Conservation (phyloP, 495 filamentous ascomycete genomes). For the Penicillium roqueforti region DNA sequence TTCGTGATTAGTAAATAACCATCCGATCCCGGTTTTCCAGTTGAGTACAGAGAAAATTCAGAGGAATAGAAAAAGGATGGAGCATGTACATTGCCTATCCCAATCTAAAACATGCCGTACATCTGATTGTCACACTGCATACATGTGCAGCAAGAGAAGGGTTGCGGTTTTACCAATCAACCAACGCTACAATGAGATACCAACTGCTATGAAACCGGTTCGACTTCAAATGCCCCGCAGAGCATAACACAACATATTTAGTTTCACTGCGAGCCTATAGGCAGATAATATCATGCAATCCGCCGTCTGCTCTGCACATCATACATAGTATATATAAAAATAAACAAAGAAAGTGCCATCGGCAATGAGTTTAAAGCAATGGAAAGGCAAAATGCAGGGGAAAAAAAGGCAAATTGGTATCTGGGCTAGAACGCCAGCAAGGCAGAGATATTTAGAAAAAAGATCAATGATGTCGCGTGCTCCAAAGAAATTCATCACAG, state of each 20-base stretch:
- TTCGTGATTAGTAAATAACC: background rate
- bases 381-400: slow-evolving; percentile 6
- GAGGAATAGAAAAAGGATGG: background rate
- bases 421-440: slow-evolving; percentile 28
- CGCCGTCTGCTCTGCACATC: background rate
- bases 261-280: background rate
- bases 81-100: background rate
- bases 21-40: background rate
- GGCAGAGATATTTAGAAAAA: slow-evolving; percentile 15
- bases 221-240: background rate
- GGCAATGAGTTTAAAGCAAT: slow-evolving; percentile 3
- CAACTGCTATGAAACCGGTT: background rate
- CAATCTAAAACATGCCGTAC: background rate
- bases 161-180: background rate
- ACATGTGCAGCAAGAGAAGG: background rate
- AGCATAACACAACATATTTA: background rate
- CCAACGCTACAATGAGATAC: background rate
- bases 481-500: slow-evolving; percentile 23
- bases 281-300: background rate
- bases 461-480: slow-evolving; percentile 17
- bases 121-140: background rate
- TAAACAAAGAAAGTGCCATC: background rate
- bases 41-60: background rate
- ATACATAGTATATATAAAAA: slow-evolving; percentile 6
- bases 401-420: slow-evolving; percentile 34